Base-by-base conservation (phyloP, 768 basidiomycete genomes). In the Lepiota venenata region DNA sequence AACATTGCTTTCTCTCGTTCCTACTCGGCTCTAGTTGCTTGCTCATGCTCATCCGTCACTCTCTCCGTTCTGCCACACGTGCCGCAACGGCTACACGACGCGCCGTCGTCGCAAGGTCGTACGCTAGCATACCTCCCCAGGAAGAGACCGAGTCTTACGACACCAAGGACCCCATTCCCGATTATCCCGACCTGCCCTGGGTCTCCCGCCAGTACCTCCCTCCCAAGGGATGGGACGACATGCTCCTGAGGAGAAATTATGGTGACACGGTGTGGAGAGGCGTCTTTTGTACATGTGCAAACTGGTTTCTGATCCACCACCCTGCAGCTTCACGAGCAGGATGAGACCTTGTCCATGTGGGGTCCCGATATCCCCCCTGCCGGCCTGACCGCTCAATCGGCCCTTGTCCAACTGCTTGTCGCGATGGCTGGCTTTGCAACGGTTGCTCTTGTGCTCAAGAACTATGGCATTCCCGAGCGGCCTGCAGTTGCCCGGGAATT, bases 261-360 rank as follows among this genome's bases (percentile, higher is more conserved):
- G 89, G 87, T 47, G 91, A 93, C 57, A 74, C 86, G 40, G 91
- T 91, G 61, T 59, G 45, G 29, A 52, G 46, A 56, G 9, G 29
- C 47, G 57, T 56, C 57, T 46, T n/a, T 20, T 27, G 55, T 36
- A 22, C 4, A 12, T 29, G 39, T 54, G 12, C 25, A 29, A 36
- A 46, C 36, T 59, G 9, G 35, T 42, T 57, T 59, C 45, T 64
- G 43, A 62, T 52, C 38, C 56, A 29, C 29, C 21, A 41, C 37
- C 5, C 37, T 27, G 42, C 62, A 93, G 91, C 69, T 91, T 29
- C 91, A 89, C 56, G 89, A 91, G 68, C 76, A 82, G 63, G 89
- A 92, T 48, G 91, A 93, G 62, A 73, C 88, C 20, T 69, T 87
- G 52, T 90, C 87, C 36, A 90, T 93, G 87, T 93, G 89, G 89